Base-by-base conservation (phyloP, 1,284 basidiomycete species). In the Boletus sp. region DNA sequence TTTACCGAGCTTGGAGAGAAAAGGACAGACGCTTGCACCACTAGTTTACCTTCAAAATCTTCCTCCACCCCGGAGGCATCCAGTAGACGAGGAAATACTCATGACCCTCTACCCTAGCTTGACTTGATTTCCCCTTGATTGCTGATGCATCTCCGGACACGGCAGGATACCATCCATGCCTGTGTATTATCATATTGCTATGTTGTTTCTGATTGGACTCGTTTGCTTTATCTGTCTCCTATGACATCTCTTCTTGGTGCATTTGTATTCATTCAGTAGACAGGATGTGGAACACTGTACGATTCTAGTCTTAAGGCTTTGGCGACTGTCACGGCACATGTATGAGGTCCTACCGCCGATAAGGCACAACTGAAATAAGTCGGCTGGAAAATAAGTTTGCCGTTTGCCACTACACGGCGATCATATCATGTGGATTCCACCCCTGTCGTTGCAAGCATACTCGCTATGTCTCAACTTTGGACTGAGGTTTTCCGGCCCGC, bases 21-120 rank as follows among this genome's bases (percentile, higher is more conserved):
- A 55, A 8, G 59, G 52, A 5, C 63, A 69, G 33, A 62, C 59
- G 3, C 72, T 80, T n/a, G 79, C 79, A 2, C 80, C 79, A 9
- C 62, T 81, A 13, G 68, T 71, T 30, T 81, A 80, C 57, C 70
- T 81, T 19, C 70, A 74, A 58, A 75, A 71, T 32, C 70, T 77
- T 30, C 65, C 75, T 5, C 76, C 75, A 1, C 73, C 69, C 17
- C 69, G 70, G 30, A 61, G 77, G 50, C 73, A 81, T 51, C 80
- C 80, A 2, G 66, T 78, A 33, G 80, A 82, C 55, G 80, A 81
- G 60, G 72, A 76, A 60, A 77, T 77, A n/a, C 65, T 81, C 35
- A 81, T 77, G 74, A 72, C 74, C 2, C 73, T 81, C 49, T 64
- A 65, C 41, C 62, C 65, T 34, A 61, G 55, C 35, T 46, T 69